Percentiles rank a stretch among this genome's conserved stretches.
Evolutionary conservation across 768 basidiomycete species (phyloP).

Genomic region (Gloeophyllum trabeum): DNA sequence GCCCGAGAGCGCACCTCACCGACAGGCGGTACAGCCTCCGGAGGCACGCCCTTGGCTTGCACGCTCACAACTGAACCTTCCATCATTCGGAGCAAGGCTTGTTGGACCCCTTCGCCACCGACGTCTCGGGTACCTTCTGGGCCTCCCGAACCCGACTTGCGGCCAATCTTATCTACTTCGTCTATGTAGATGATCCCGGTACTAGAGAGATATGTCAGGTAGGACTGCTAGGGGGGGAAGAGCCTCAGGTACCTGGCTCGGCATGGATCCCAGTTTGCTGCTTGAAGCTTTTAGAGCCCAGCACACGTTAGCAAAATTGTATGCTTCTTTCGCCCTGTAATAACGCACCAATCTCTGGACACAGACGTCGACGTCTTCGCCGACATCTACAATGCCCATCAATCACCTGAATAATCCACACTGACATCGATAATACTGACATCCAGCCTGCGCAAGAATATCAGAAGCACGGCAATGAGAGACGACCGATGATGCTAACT

Average conservation of each 20-base stretch:
- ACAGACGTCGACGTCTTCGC: slow-evolving; percentile 92
- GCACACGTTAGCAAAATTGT: too few species aligned
- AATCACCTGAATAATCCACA: background rate
- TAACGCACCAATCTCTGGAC: slow-evolving; percentile 65
- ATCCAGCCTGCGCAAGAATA: slow-evolving; percentile 54
- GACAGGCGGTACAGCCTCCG: slow-evolving; percentile 34
- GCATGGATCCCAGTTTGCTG: slow-evolving; percentile 79
- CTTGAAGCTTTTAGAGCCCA: slow-evolving; percentile 51
- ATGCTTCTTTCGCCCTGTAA: too few species aligned
- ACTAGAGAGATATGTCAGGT: slow-evolving; percentile 25
- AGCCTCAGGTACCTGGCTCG: slow-evolving; percentile 55
- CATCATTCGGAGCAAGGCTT: slow-evolving; percentile 86
- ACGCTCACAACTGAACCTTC: slow-evolving; percentile 84
- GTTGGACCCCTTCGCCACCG: slow-evolving; percentile 93
- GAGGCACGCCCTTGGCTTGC: slow-evolving; percentile 53
- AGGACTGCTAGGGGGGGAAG: slow-evolving; percentile 4
- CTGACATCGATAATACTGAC: slow-evolving; percentile 26
- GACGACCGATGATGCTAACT: too few species aligned
- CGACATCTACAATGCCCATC: slow-evolving; percentile 51
- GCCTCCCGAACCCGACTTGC: slow-evolving; percentile 38
- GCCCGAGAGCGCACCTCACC: too few species aligned
- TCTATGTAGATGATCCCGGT: slow-evolving; percentile 95
- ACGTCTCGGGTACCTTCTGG: slow-evolving; percentile 76
- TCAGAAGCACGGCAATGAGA: background rate
- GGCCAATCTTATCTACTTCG: slow-evolving; percentile 89